phyloP scores from a whole-genome alignment of 768 basidiomycete genomes.

The Tulasnella sp. region DNA sequence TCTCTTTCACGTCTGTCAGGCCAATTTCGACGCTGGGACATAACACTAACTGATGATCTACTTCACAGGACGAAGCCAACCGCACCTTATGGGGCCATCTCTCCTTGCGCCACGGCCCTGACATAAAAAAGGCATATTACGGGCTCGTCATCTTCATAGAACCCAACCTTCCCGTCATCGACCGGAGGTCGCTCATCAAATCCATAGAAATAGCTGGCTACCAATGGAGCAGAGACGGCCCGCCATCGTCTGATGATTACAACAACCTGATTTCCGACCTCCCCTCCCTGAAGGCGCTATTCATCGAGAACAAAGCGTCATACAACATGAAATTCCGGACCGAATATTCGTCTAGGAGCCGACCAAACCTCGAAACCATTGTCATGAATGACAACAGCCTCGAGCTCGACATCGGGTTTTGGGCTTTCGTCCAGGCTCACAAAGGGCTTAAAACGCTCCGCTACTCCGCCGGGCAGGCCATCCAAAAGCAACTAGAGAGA shows the following conservation, averaged over 20 bases:
- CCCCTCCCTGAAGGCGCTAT: background rate
- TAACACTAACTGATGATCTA: background rate
- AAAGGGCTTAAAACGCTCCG: background rate
- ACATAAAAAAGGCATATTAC: background rate
- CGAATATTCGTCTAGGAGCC: background rate
- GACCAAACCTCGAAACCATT: background rate
- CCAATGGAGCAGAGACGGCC: background rate
- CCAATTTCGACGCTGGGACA: no score
- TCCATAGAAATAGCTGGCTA: background rate
- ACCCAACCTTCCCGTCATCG: background rate
- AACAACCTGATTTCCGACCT: background rate
- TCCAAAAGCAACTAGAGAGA: background rate
- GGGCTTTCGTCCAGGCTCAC: background rate
- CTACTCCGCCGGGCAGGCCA: background rate
- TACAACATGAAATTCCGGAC: background rate
- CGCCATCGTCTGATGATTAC: background rate
- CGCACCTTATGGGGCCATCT: background rate
- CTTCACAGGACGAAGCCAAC: background rate
- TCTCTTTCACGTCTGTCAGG: background rate
- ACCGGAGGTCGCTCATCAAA: background rate
- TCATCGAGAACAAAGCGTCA: background rate
- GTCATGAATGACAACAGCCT: background rate
- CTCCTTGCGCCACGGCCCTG: background rate
- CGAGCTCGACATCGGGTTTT: background rate
- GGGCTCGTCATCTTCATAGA: background rate